A percentile compares a stretch with the other conserved stretches of the same genome.
phyloP scores from a whole-genome alignment of 228 moss, liverwort and hornwort genomes.

The Sphagnum magellanicum region DNA sequence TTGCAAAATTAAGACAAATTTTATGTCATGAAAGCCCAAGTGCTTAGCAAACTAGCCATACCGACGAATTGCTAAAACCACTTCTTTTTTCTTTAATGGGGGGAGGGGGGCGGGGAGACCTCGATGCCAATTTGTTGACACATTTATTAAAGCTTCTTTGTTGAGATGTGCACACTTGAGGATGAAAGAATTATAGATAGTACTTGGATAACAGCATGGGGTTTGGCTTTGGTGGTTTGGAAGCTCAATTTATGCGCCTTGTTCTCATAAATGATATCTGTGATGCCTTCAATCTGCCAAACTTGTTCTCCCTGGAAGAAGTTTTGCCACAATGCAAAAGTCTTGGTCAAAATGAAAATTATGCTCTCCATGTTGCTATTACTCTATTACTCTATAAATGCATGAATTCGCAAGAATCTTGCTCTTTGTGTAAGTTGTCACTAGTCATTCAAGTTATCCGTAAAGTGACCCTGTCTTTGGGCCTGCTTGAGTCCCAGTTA shows the following conservation, averaged over 20 bases:
- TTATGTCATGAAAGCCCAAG: too few species aligned
- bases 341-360: not conserved
- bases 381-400: not conserved
- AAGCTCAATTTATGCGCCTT: conserved; percentile 45
- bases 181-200: not conserved
- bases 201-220: conserved; percentile 72
- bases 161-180: too few species aligned
- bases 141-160: too few species aligned
- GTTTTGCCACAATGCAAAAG: not conserved
- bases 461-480: too few species aligned
- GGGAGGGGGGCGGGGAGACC: too few species aligned
- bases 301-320: conserved; percentile 44
- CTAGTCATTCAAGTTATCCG: not conserved
- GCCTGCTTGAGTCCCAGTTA: too few species aligned
- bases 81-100: too few species aligned
- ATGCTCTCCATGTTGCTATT: not conserved
- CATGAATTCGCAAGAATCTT: not conserved
- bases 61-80: too few species aligned
- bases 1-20: too few species aligned
- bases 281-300: conserved; percentile 86
- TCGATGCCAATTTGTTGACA: too few species aligned
- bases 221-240: conserved; percentile 81
- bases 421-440: not conserved
- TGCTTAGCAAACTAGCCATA: too few species aligned
- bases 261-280: conserved; percentile 57